phyloP scores from a whole-genome alignment of 805 yeast species.

The Cyberlindnera mrakii region DNA sequence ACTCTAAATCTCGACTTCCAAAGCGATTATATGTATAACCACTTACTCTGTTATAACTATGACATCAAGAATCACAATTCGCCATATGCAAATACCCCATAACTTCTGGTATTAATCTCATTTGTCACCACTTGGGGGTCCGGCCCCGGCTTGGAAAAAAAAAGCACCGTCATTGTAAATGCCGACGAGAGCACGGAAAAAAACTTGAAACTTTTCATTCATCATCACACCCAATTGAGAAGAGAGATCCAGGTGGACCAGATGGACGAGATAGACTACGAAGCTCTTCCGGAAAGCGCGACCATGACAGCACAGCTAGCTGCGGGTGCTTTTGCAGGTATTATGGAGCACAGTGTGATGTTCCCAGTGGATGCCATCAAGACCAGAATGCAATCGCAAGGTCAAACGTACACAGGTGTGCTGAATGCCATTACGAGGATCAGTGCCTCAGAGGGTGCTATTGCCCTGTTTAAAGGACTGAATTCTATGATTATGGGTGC shows the following conservation, averaged over 20 bases:
- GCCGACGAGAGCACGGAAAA: no score
- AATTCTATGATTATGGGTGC: conserved; percentile 91
- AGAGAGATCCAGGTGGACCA: not conserved
- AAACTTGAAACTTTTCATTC: no score
- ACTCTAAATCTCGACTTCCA: no score
- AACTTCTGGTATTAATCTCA: no score
- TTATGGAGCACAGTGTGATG: conserved; percentile 97
- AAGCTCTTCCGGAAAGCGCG: conserved; percentile 83
- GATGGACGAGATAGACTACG: conserved; percentile 67
- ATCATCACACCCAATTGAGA: no score
- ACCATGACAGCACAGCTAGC: conserved; percentile 73
- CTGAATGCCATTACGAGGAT: conserved; percentile 67
- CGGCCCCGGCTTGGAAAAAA: not conserved
- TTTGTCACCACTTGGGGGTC: not conserved
- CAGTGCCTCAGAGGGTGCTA: conserved; percentile 81
- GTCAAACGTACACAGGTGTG: conserved; percentile 34
- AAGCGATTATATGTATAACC: no score
- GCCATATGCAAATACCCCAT: no score
- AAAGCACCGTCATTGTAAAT: not conserved
- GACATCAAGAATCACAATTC: no score
- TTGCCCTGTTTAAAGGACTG: conserved; percentile 90
- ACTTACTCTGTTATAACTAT: no score
- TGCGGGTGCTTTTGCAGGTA: conserved; percentile 99
- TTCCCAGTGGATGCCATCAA: conserved; percentile 95
- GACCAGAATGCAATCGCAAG: conserved; percentile 75